Evolutionary conservation across 768 basidiomycete species (phyloP).

Genomic region (Collybiopsis confluens): DNA sequence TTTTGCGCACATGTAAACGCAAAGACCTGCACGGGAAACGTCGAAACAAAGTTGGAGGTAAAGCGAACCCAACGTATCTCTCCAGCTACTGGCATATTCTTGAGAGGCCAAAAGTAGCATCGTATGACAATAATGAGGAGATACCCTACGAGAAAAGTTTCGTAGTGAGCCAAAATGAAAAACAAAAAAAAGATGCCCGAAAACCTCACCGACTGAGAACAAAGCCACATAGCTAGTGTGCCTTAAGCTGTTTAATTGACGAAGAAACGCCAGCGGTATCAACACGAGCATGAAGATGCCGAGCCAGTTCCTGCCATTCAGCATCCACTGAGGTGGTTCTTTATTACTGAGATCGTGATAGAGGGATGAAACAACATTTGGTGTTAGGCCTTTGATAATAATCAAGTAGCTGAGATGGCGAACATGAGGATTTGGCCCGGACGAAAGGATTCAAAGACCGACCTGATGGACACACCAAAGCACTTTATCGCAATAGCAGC

Average conservation of each 20-base stretch:
- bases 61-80: constrained; percentile 71
- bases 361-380: constrained; percentile 79
- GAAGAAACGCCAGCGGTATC: constrained; percentile 79
- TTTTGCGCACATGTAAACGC: constrained; percentile 93
- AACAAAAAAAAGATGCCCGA: background rate
- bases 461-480: constrained; percentile 94
- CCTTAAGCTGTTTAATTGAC: constrained; percentile 78
- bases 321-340: constrained; percentile 66
- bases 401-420: constrained; percentile 67
- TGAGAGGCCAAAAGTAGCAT: constrained; percentile 73
- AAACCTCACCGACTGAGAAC: constrained; percentile 77
- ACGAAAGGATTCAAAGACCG: constrained; percentile 16
- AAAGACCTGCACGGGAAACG: constrained; percentile 92
- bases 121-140: constrained; percentile 73
- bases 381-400: constrained; percentile 91
- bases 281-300: constrained; percentile 70
- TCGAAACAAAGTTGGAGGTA: constrained; percentile 73
- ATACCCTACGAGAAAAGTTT: constrained; percentile 45
- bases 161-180: constrained; percentile 5
- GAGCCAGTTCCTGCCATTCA: constrained; percentile 82
- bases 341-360: constrained; percentile 70
- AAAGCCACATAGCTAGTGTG: constrained; percentile 91
- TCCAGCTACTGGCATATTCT: constrained; percentile 59
- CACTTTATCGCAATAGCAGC: constrained; percentile 94
- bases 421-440: background rate